Percentiles rank a stretch among this genome's conserved stretches.
Evolutionary conservation across 257 asterid genomes (phyloP).

Genomic region (Nicotiana attenuata): DNA sequence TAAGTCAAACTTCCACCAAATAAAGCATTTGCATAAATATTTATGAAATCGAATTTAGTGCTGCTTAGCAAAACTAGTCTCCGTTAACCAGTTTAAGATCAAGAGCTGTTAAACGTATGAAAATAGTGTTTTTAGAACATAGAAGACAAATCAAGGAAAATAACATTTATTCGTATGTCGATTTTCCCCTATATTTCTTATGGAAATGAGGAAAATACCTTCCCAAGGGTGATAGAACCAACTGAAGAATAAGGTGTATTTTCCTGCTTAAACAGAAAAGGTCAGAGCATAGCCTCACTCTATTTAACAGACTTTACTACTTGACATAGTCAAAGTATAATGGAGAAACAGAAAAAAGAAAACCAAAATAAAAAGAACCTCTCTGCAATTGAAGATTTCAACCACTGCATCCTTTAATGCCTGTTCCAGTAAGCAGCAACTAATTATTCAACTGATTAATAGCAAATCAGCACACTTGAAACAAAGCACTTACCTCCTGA

Average conservation of each 20-base stretch:
- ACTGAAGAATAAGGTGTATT: constrained; percentile 41
- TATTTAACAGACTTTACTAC: background rate
- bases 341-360: background rate
- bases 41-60: background rate
- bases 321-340: background rate
- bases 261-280: constrained; percentile 26
- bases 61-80: background rate
- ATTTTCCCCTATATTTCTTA: background rate
- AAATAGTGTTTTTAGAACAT: background rate
- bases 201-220: constrained; percentile 37
- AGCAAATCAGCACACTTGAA: constrained; percentile 11
- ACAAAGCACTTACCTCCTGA: constrained; percentile 49
- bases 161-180: background rate
- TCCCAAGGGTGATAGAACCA: constrained; percentile 34
- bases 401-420: constrained; percentile 62
- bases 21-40: background rate
- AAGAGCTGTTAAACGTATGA: background rate
- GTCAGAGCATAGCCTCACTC: background rate
- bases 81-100: background rate
- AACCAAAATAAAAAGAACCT: constrained; percentile 31
- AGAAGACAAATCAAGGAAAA: constrained; percentile 4
- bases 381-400: constrained; percentile 58
- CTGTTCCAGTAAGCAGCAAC: constrained; percentile 35
- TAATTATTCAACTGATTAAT: constrained; percentile 17
- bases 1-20: background rate